Base-by-base conservation (phyloP, 495 filamentous ascomycete genomes). In the Daldinia childiae region DNA sequence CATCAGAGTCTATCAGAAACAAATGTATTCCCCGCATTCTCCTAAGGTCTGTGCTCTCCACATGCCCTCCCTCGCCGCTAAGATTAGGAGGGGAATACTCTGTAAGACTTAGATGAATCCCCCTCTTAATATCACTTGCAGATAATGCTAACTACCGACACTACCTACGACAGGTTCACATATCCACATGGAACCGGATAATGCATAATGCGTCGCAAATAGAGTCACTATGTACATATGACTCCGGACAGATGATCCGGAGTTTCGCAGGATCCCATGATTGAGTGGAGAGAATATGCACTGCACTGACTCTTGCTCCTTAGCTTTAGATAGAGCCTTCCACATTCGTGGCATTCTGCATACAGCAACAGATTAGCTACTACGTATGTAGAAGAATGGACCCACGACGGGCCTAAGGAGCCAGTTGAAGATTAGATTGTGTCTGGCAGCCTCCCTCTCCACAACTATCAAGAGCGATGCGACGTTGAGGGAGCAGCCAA, bases 221-320 rank as follows among this genome's bases (percentile, higher is more conserved):
- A 21, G 7, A 51, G 27, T 26, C 7, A 30, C 29, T n/a, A 27
- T 4, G 5, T 27, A 48, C 30, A 41, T 36, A 30, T 43, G 58
- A 41, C 54, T 67, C 45, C 30, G 24, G n/a, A 21, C 34, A 54
- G 19, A 9, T 24, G n/a, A 19, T 43, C 41, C 56, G 27, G n/a
- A 54, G 19, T 34, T 54, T 58, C 36, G 32, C 29, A 52, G 54
- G 34, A 67, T 56, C 14, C 15, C 58, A 72, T 29, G 62, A 66
- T 39, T 50, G 8, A 34, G 66, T 66, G 66, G 66, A 66, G 65
- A 48, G 60, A 48, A 56, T 51, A 73, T 69, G 71, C 71, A 69
- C 27, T 39, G 66, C 66, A 73, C 65, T 62, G 64, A 61, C 69
- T 50, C 34, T 58, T 39, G 29, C 59, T n/a, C 56, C 58, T 48